A percentile compares a stretch with the other conserved stretches of the same genome.
phyloP scores from a whole-genome alignment of 768 basidiomycete species.

The Inosperma sp. region DNA sequence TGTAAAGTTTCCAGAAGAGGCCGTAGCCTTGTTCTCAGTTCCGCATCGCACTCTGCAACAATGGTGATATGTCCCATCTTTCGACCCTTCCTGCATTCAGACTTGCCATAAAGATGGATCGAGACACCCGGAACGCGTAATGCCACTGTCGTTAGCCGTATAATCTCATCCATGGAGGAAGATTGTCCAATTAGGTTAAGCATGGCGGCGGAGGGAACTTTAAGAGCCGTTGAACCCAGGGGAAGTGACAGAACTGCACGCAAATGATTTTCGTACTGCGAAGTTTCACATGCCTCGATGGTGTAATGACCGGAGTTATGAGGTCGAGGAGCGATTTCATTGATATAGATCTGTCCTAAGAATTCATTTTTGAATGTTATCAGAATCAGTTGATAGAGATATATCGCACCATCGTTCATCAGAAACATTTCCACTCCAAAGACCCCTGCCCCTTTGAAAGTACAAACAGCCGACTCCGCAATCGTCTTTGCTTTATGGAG shows the following conservation, averaged over 20 bases:
- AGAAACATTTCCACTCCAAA: slow-evolving; percentile 99
- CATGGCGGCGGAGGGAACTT: slow-evolving; percentile 86
- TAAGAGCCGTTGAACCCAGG: slow-evolving; percentile 81
- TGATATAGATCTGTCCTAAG: slow-evolving; percentile 73
- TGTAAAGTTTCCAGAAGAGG: slow-evolving; percentile 69
- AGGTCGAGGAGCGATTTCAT: slow-evolving; percentile 96
- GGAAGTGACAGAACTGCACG: slow-evolving; percentile 89
- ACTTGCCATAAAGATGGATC: slow-evolving; percentile 94
- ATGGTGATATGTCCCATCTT: slow-evolving; percentile 99
- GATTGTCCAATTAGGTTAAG: slow-evolving; percentile 92
- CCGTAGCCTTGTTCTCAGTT: slow-evolving; percentile 63
- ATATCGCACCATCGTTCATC: slow-evolving; percentile 69
- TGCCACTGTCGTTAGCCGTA: slow-evolving; percentile 51
- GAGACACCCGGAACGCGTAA: slow-evolving; percentile 68
- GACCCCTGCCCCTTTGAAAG: slow-evolving; percentile 83
- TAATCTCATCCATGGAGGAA: slow-evolving; percentile 57
- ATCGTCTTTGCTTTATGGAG: slow-evolving; percentile 57
- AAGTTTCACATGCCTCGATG: slow-evolving; percentile 94
- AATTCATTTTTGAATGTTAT: slow-evolving; percentile 1
- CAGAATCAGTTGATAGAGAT: not conserved
- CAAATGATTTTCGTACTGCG: slow-evolving; percentile 96
- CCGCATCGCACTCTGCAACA: slow-evolving; percentile 76
- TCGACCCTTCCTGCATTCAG: slow-evolving; percentile 79
- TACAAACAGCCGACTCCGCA: slow-evolving; percentile 76
- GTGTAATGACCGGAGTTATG: slow-evolving; percentile 99